Evolutionary conservation across 768 basidiomycete species (phyloP).

Genomic region (Botryobasidium botryosum): DNA sequence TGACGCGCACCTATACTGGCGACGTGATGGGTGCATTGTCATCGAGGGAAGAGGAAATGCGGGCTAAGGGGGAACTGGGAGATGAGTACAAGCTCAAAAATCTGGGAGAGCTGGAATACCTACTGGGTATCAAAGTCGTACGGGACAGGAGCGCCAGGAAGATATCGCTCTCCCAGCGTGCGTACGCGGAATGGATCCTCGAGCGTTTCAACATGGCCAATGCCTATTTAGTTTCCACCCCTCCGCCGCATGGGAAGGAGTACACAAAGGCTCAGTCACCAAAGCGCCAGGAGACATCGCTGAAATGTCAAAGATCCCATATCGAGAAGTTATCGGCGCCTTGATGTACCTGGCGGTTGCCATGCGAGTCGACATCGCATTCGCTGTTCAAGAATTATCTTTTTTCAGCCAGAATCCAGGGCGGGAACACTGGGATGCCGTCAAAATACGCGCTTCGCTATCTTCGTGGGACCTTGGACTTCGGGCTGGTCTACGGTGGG

Average conservation of each 20-base stretch:
- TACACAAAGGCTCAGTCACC: too few species aligned
- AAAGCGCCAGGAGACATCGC: too few species aligned
- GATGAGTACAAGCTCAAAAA: conserved; percentile 16
- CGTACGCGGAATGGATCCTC: conserved; percentile 12
- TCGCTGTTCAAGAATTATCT: conserved; percentile 1
- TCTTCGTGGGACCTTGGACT: neutral
- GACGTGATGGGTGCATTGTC: too few species aligned
- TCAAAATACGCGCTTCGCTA: conserved; percentile 16
- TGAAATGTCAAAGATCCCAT: too few species aligned
- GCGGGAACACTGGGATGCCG: conserved; percentile 17
- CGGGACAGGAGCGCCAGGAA: conserved; percentile 7
- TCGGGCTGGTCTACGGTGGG: neutral
- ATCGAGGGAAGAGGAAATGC: too few species aligned
- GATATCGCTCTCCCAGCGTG: conserved; percentile 10
- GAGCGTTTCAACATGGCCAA: conserved; percentile 6
- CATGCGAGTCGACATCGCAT: conserved; percentile 6
- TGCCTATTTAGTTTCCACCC: conserved; percentile 8
- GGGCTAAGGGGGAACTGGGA: conserved; percentile 16
- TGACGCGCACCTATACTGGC: too few species aligned
- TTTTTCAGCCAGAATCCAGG: conserved; percentile 12
- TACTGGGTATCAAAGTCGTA: conserved; percentile 13
- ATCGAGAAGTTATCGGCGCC: neutral
- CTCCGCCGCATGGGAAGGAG: conserved; percentile 12
- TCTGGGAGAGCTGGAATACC: conserved; percentile 4
- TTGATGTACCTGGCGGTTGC: conserved; percentile 2